phyloP scores from a whole-genome alignment of 2,329 filamentous ascomycete species.

The Xylariaceae sp. region DNA sequence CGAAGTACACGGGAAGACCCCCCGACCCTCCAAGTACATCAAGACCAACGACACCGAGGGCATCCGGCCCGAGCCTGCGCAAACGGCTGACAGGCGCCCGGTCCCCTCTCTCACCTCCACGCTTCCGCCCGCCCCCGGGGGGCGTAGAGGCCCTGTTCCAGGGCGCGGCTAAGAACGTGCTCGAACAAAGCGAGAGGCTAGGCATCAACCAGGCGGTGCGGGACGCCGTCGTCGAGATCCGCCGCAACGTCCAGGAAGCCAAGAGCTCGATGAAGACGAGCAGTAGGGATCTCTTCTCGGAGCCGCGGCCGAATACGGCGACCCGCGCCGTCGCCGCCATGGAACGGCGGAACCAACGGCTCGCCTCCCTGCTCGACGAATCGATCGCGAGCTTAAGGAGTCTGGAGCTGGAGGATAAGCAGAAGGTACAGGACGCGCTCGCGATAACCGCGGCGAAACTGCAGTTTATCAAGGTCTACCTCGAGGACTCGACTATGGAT shows the following conservation, averaged over 20 bases:
- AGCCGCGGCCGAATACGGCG: constrained; percentile 40
- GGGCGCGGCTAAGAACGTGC: constrained; percentile 76
- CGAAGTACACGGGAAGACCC: constrained; percentile 70
- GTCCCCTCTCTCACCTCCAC: constrained; percentile 57
- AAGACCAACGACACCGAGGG: constrained; percentile 46
- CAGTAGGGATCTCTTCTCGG: constrained; percentile 45
- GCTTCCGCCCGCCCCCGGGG: constrained; percentile 60
- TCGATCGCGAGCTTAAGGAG: constrained; percentile 69
- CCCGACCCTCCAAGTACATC: constrained; percentile 46
- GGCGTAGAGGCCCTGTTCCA: constrained; percentile 76
- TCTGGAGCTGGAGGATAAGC: constrained; percentile 53
- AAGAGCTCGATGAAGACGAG: constrained; percentile 51
- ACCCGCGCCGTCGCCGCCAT: constrained; percentile 56
- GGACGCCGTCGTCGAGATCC: constrained; percentile 81
- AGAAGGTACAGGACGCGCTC: constrained; percentile 58
- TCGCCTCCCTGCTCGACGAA: constrained; percentile 73
- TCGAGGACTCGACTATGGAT: constrained; percentile 63
- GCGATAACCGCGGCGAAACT: constrained; percentile 68
- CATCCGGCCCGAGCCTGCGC: constrained; percentile 47
- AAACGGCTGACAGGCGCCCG: constrained; percentile 50
- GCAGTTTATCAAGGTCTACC: constrained; percentile 68
- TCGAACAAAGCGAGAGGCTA: constrained; percentile 76
- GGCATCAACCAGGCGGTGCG: constrained; percentile 82
- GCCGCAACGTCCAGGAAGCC: constrained; percentile 73
- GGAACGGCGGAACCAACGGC: constrained; percentile 69